Percentiles rank a stretch among this genome's conserved stretches.
Conservation (phyloP, 257 asterid genomes). For the Solanum commersonii region DNA sequence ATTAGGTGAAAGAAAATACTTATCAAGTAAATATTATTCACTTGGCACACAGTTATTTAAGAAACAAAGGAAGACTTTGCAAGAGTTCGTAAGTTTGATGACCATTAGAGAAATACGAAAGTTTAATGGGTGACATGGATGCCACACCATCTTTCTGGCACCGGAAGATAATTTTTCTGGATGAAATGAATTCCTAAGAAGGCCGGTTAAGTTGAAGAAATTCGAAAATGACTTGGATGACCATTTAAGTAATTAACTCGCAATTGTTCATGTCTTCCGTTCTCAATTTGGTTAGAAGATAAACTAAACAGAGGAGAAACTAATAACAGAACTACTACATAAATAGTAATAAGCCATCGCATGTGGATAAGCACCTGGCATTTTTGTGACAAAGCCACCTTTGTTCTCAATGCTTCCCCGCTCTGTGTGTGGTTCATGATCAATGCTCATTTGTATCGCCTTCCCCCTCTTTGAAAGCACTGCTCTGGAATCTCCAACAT, state of each 20-base stretch:
- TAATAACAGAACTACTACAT: not conserved
- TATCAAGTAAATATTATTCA: not conserved
- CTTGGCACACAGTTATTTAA: not conserved
- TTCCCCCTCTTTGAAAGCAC: conserved; percentile 77
- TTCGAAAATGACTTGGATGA: not conserved
- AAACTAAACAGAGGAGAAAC: not conserved
- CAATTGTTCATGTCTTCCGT: not conserved
- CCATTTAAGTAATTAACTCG: not conserved
- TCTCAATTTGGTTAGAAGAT: not conserved
- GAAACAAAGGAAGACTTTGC: not conserved
- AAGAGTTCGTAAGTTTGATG: not conserved
- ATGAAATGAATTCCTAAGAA: not conserved
- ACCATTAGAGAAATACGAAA: not conserved
- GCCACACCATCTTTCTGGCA: not conserved
- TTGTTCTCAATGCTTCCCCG: conserved; percentile 66
- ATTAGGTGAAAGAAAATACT: not conserved
- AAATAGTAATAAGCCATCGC: not conserved
- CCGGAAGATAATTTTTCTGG: not conserved
- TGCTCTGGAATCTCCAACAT: conserved; percentile 93
- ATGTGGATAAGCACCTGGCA: conserved; percentile 57
- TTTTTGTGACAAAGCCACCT: conserved; percentile 93
- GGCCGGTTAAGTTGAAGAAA: not conserved
- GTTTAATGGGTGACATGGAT: not conserved
- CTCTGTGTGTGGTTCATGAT: conserved; percentile 88
- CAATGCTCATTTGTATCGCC: conserved; percentile 74